Evolutionary conservation across 163 green algal species (phyloP).

Genomic region (Chlamydomonas reinhardtii): DNA sequence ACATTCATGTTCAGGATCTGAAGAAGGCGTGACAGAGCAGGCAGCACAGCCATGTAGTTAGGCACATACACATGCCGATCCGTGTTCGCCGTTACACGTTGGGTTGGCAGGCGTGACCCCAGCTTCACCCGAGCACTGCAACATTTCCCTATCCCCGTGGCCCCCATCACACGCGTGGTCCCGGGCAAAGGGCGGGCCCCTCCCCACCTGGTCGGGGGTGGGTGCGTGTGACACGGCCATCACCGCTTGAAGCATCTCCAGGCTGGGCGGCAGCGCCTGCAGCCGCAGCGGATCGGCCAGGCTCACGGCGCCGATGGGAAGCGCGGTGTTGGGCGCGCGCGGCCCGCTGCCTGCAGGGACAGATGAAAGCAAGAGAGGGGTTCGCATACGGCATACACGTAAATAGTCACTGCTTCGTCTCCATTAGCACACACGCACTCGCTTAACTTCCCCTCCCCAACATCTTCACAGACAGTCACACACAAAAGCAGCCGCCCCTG

Average conservation of each 20-base stretch:
- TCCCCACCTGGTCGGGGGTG: conserved; percentile 54
- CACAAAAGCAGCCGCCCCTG: background rate
- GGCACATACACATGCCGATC: too few relatives aligned
- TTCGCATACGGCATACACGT: too few relatives aligned
- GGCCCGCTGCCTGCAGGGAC: conserved; percentile 71
- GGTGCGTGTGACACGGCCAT: conserved; percentile 89
- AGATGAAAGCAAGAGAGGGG: background rate
- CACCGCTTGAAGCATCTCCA: conserved; percentile 81
- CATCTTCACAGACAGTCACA: background rate
- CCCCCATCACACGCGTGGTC: too few relatives aligned
- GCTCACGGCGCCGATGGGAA: conserved; percentile 85
- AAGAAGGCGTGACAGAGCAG: background rate
- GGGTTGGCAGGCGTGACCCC: too few relatives aligned
- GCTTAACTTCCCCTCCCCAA: too few relatives aligned
- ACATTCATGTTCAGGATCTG: conserved; percentile 86
- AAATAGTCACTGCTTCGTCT: too few relatives aligned
- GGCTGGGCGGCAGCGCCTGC: conserved; percentile 55
- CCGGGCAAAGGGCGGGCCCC: too few relatives aligned
- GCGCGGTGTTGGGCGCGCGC: conserved; percentile 82
- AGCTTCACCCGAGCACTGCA: too few relatives aligned
- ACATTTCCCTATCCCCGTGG: too few relatives aligned
- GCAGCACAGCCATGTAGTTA: too few relatives aligned
- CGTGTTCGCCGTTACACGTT: too few relatives aligned
- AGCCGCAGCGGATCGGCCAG: conserved; percentile 87
- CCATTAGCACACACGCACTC: too few relatives aligned